These are phyloP conservation scores for Annona cherimola DNA, from an alignment of 164 flowering plant species.

Conservation along the genomic window DNA sequence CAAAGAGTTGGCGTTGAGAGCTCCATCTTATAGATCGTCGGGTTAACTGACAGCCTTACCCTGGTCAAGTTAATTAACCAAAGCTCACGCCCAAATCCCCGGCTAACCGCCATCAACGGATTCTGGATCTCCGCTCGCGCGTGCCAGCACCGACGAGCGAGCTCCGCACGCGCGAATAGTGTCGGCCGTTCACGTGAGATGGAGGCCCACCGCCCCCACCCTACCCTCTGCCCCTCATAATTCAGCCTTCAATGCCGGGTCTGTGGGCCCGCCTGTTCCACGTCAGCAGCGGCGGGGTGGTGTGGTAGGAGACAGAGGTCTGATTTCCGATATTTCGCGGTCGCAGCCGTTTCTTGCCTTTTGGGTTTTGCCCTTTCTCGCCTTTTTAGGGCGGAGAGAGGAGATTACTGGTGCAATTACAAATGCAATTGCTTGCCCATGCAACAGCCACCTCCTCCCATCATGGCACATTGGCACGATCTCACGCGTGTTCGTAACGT, in stretches of 20 bases:
- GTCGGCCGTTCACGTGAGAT: constrained; percentile 13
- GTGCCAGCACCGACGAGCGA: constrained; percentile 5
- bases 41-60: background rate
- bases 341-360: background rate
- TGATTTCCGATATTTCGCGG: background rate
- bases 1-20: constrained; percentile 10
- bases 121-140: background rate
- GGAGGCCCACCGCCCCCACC: background rate
- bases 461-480: background rate
- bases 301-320: background rate
- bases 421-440: constrained; percentile 2
- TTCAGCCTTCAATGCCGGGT: background rate
- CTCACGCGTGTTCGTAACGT: constrained; percentile 10
- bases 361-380: background rate
- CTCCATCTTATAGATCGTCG: constrained; percentile 10
- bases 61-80: constrained; percentile 3
- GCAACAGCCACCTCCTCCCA: constrained; percentile 6
- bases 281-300: background rate
- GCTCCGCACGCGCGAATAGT: background rate
- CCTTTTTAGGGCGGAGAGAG: background rate
- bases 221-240: background rate
- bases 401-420: background rate
- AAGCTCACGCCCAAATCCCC: background rate
- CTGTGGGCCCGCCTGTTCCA: background rate
- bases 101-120: constrained; percentile 14